phyloP scores from a whole-genome alignment of 2,329 filamentous ascomycete genomes.

The Sclerotinia minor region DNA sequence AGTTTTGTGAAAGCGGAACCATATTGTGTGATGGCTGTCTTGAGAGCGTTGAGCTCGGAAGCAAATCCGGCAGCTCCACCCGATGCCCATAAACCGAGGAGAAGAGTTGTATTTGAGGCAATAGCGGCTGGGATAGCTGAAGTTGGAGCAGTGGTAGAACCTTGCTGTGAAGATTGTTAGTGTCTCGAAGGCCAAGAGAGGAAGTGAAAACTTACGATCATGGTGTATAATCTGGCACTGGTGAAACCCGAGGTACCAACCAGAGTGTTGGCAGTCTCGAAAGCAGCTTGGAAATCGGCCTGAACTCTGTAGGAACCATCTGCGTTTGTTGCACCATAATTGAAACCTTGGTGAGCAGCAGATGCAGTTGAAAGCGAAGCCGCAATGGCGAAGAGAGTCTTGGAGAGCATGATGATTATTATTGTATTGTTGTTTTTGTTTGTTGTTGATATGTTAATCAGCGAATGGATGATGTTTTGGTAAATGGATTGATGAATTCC shows the following conservation, averaged over 20 bases:
- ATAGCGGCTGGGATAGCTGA: slow-evolving; percentile 81
- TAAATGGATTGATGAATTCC: slow-evolving; percentile 3
- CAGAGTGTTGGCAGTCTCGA: slow-evolving; percentile 64
- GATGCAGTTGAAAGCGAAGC: slow-evolving; percentile 41
- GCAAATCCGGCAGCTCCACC: slow-evolving; percentile 61
- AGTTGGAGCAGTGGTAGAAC: slow-evolving; percentile 63
- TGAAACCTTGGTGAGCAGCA: slow-evolving; percentile 60
- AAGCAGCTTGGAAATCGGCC: slow-evolving; percentile 67
- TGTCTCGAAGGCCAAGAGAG: background rate
- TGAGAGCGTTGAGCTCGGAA: slow-evolving; percentile 74
- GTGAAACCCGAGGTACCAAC: slow-evolving; percentile 65
- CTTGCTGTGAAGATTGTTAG: slow-evolving; percentile 53
- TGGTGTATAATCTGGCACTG: slow-evolving; percentile 73
- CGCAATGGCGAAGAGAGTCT: slow-evolving; percentile 35
- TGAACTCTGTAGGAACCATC: slow-evolving; percentile 61
- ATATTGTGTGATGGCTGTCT: slow-evolving; percentile 66
- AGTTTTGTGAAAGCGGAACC: slow-evolving; percentile 63
- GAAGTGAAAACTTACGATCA: slow-evolving; percentile 44
- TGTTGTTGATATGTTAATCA: slow-evolving; percentile 19
- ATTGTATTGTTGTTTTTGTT: slow-evolving; percentile 25
- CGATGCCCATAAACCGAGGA: slow-evolving; percentile 84
- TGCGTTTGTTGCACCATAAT: slow-evolving; percentile 64
- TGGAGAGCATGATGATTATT: slow-evolving; percentile 35
- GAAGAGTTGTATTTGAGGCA: slow-evolving; percentile 71
- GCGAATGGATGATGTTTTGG: slow-evolving; percentile 4